phyloP scores from a whole-genome alignment of 1,139 yeast genomes.

The Cylindricascospora bacillispora region DNA sequence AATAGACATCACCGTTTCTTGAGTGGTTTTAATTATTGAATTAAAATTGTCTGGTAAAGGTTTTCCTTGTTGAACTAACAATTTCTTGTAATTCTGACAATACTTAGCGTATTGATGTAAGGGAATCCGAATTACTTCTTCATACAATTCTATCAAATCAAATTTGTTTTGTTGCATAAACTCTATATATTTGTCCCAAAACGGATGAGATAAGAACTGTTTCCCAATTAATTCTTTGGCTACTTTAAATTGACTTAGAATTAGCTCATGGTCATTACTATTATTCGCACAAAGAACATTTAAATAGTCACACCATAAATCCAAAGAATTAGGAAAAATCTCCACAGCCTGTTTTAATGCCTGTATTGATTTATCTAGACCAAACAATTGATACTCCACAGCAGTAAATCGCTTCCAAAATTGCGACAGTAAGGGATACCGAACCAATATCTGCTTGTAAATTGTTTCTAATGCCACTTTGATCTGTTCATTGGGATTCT shows the following conservation, averaged over 20 bases:
- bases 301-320: slow-evolving; percentile 56
- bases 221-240: slow-evolving; percentile 37
- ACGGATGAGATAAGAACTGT: slow-evolving; percentile 46
- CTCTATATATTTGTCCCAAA: slow-evolving; percentile 54
- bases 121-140: slow-evolving; percentile 39
- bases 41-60: slow-evolving; percentile 25
- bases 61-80: slow-evolving; percentile 25
- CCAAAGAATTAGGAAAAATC: slow-evolving; percentile 43
- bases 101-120: slow-evolving; percentile 60
- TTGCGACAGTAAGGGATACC: slow-evolving; percentile 45
- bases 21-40: slow-evolving; percentile 34
- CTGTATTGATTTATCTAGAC: slow-evolving; percentile 36
- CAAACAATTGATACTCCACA: slow-evolving; percentile 41
- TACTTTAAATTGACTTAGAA: slow-evolving; percentile 30
- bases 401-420: slow-evolving; percentile 52
- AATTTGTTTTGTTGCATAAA: slow-evolving; percentile 24
- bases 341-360: slow-evolving; percentile 36
- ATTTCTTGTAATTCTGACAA: slow-evolving; percentile 37
- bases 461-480: slow-evolving; percentile 25
- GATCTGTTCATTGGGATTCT: slow-evolving; percentile 23
- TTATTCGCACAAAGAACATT: slow-evolving; percentile 35
- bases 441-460: slow-evolving; percentile 31
- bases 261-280: slow-evolving; percentile 20
- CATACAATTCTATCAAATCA: slow-evolving; percentile 28
- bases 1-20: slow-evolving; percentile 37